These are phyloP conservation scores for Syncephalis fuscata DNA, from an alignment of 371 early-diverging fungal species.

Conservation along the genomic window DNA sequence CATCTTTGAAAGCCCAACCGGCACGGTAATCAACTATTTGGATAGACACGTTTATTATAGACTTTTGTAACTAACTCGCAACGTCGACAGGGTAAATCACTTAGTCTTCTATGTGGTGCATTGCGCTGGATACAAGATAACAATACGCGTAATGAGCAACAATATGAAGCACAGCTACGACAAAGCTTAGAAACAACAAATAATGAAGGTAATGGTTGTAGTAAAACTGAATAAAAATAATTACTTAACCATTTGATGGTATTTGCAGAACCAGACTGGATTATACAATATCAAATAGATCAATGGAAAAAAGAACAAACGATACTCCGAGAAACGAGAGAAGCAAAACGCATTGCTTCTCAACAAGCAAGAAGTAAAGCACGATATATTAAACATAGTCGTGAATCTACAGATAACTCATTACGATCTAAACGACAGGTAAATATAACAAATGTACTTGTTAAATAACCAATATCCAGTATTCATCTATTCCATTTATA, in stretches of 20 bases:
- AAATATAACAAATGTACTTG: no score
- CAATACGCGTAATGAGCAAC: not conserved
- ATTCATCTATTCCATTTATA: no score
- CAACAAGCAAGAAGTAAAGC: no score
- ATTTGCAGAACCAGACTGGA: not conserved
- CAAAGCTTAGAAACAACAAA: not conserved
- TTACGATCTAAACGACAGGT: no score
- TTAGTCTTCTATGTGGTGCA: conserved; percentile 71
- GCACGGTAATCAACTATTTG: conserved; percentile 39
- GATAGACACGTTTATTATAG: not conserved
- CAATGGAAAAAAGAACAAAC: conserved; percentile 1
- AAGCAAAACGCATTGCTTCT: no score
- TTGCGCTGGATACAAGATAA: conserved; percentile 61
- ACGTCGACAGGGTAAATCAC: conserved; percentile 4
- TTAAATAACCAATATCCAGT: no score
- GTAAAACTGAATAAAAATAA: no score
- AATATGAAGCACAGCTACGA: no score
- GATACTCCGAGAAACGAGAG: no score
- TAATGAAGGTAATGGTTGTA: not conserved
- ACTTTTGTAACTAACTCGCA: not conserved
- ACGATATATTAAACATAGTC: no score
- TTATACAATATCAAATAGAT: conserved; percentile 7
- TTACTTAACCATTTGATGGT: not conserved
- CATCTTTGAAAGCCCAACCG: conserved; percentile 83
- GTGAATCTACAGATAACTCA: no score